Conservation (phyloP, 345 rosid genomes). For the Durio zibethinus region DNA sequence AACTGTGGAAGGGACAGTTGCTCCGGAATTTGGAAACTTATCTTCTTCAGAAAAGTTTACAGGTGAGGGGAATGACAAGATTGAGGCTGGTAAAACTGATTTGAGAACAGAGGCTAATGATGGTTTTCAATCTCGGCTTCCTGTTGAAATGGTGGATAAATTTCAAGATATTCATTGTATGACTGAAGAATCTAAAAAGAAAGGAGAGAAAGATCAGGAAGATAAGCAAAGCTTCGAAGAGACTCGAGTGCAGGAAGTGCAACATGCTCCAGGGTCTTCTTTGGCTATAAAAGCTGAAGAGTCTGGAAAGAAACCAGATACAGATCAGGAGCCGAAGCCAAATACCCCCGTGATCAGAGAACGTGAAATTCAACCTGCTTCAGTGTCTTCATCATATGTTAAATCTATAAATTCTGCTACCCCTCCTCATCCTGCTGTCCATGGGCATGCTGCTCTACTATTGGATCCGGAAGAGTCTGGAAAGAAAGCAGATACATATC, state of each 20-base stretch:
- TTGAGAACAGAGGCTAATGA: conserved; percentile 20
- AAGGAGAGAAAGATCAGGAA: conserved; percentile 20
- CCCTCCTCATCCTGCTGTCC: no score
- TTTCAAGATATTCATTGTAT: conserved; percentile 24
- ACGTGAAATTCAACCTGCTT: conserved; percentile 22
- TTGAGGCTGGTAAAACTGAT: conserved; percentile 19
- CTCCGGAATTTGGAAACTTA: conserved; percentile 17
- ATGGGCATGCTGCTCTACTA: no score
- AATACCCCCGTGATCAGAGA: conserved; percentile 24
- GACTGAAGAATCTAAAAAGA: conserved; percentile 30
- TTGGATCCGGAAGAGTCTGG: conserved; percentile 15
- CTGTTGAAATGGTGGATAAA: conserved; percentile 29
- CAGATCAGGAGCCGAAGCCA: conserved; percentile 27
- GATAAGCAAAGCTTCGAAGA: conserved; percentile 25
- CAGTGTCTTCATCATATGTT: conserved; percentile 35
- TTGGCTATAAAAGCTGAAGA: conserved; percentile 4
- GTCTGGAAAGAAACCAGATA: conserved; percentile 25
- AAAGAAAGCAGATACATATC: conserved; percentile 27
- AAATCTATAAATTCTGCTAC: conserved; percentile 33
- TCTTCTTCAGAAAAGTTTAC: conserved; percentile 24
- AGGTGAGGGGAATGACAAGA: conserved; percentile 29
- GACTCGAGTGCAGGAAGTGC: conserved; percentile 15
- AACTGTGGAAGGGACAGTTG: conserved; percentile 19
- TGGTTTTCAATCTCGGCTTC: conserved; percentile 21
- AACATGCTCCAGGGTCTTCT: not conserved